These are phyloP conservation scores for Vitis labrusca DNA, from an alignment of 164 flowering plant genomes.

Conservation along the genomic window DNA sequence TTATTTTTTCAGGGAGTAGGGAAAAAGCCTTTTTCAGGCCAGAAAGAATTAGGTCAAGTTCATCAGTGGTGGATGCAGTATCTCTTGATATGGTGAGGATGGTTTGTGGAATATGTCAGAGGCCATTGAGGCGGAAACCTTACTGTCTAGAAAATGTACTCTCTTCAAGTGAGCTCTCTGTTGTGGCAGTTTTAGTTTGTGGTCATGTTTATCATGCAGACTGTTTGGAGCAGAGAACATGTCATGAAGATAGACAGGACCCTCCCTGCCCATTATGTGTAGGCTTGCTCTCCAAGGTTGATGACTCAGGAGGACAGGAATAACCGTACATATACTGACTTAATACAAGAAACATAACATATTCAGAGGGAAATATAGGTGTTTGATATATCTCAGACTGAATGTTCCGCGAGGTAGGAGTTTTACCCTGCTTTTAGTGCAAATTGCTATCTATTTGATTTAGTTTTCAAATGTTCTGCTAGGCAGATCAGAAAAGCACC, in stretches of 20 bases:
- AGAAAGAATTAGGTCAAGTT: slow-evolving; percentile 41
- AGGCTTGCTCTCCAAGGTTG: slow-evolving; percentile 10
- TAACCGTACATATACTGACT: slow-evolving; percentile 8
- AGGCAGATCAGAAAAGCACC: no score
- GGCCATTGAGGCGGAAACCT: slow-evolving; percentile 39
- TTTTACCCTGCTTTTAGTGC: no score
- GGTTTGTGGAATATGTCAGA: slow-evolving; percentile 55
- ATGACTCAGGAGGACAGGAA: slow-evolving; percentile 12
- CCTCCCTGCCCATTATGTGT: slow-evolving; percentile 62
- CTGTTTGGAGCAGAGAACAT: slow-evolving; percentile 57
- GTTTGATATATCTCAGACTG: no score
- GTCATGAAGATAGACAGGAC: slow-evolving; percentile 38
- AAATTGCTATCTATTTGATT: no score
- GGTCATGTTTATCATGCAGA: slow-evolving; percentile 71
- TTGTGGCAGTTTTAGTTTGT: slow-evolving; percentile 67
- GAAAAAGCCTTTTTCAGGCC: slow-evolving; percentile 32
- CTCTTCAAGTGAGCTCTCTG: slow-evolving; percentile 34
- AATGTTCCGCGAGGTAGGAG: no score
- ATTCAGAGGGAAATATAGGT: no score
- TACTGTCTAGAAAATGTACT: slow-evolving; percentile 17
- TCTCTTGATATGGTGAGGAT: slow-evolving; percentile 31
- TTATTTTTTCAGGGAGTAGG: slow-evolving; percentile 24
- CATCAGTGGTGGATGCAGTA: slow-evolving; percentile 23
- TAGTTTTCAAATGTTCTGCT: no score
- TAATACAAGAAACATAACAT: no score